Conservation (phyloP, 306 rosid genomes). For the Lathyrus aphaca region DNA sequence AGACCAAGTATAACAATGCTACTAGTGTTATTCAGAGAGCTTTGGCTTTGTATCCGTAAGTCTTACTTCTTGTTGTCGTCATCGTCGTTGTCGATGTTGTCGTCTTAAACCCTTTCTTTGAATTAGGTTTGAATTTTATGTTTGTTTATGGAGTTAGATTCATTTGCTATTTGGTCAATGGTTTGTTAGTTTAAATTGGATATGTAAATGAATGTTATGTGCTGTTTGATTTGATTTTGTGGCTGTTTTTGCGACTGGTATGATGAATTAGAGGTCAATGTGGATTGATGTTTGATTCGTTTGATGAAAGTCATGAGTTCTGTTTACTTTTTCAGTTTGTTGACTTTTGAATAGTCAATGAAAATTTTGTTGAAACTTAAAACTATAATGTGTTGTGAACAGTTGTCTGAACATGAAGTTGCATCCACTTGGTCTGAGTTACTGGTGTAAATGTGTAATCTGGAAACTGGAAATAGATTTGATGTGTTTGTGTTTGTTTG, state of each 20-base stretch:
- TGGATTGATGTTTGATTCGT: slow-evolving; percentile 33
- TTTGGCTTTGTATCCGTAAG: slow-evolving; percentile 84
- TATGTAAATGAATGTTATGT: slow-evolving; percentile 17
- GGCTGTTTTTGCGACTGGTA: slow-evolving; percentile 23
- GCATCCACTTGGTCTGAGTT: slow-evolving; percentile 22
- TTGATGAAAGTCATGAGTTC: slow-evolving; percentile 8
- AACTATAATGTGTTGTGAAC: slow-evolving; percentile 16
- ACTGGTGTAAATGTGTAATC: neutral
- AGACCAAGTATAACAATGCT: slow-evolving; percentile 85
- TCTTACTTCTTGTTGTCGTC: slow-evolving; percentile 34
- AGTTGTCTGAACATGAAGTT: neutral
- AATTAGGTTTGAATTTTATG: slow-evolving; percentile 33
- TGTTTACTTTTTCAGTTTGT: neutral
- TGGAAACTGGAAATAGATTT: neutral
- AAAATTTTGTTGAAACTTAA: neutral
- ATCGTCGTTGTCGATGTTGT: neutral
- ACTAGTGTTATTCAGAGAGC: slow-evolving; percentile 89
- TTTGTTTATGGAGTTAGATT: slow-evolving; percentile 18
- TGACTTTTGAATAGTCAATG: slow-evolving; percentile 22
- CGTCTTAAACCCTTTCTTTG: slow-evolving; percentile 26
- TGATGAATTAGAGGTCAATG: slow-evolving; percentile 25
- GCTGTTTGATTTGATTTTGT: slow-evolving; percentile 27
- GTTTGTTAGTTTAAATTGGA: slow-evolving; percentile 6
- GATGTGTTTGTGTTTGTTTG: slow-evolving; percentile 21
- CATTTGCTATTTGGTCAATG: slow-evolving; percentile 3